These are phyloP conservation scores for Verbena officinalis DNA, from an alignment of 257 asterid species.

Conservation along the genomic window DNA sequence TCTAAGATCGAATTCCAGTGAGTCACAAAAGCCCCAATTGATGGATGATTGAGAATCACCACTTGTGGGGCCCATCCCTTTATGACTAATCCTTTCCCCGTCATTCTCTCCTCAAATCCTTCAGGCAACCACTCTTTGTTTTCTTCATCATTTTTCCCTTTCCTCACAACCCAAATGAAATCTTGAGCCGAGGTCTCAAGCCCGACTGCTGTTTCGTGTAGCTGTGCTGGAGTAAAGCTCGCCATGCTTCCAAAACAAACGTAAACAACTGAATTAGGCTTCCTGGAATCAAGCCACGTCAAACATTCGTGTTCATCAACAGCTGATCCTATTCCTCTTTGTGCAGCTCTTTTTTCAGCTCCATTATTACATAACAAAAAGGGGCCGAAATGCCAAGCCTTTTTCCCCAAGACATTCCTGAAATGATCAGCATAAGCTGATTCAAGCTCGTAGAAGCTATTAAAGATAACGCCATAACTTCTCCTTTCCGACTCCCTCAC, in stretches of 20 bases:
- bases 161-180: slow-evolving; percentile 2
- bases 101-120: not conserved
- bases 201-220: slow-evolving; percentile 50
- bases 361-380: slow-evolving; percentile 15
- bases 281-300: slow-evolving; percentile 47
- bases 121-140: not conserved
- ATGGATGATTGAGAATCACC: slow-evolving; percentile 44
- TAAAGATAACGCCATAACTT: slow-evolving; percentile 42
- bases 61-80: slow-evolving; percentile 32
- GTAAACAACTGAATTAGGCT: slow-evolving; percentile 15
- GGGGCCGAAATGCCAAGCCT: slow-evolving; percentile 54
- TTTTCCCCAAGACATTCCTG: slow-evolving; percentile 35
- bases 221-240: slow-evolving; percentile 36
- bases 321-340: slow-evolving; percentile 38
- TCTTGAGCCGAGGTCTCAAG: slow-evolving; percentile 47
- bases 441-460: slow-evolving; percentile 61
- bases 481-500: slow-evolving; percentile 28
- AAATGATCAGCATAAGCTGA: slow-evolving; percentile 45
- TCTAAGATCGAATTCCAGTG: slow-evolving; percentile 34
- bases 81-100: not conserved
- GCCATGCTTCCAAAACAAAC: slow-evolving; percentile 53
- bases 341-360: slow-evolving; percentile 15
- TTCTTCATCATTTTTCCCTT: not conserved
- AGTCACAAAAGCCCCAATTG: slow-evolving; percentile 46
- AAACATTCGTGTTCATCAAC: slow-evolving; percentile 41